Base-by-base conservation (phyloP, 129 eudicot species). In the Cynara cardunculus region DNA sequence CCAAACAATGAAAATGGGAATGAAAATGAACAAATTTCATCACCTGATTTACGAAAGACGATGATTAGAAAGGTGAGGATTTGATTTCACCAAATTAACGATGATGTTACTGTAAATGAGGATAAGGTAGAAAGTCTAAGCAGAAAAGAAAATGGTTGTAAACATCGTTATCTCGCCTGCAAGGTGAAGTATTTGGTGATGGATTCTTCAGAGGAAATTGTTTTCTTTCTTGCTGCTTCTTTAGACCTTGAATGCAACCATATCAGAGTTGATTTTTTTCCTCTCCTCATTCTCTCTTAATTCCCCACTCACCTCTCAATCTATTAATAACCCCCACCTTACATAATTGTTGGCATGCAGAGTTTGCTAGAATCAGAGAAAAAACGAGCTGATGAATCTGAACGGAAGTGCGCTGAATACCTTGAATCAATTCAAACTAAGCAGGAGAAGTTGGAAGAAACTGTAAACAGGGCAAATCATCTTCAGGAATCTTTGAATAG, bases 401-500 rank as follows among this genome's bases (percentile, higher is more conserved):
- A 92, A 85, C 87, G 84, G 84, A 94, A 87, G 80, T 85, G 85
- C 26, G 74, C 84, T n/a, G 97, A 89, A 82, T 89, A 90, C 69
- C 71, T 78, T 37, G 91, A 89, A 80, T 82, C 94, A 84, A 80
- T 87, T 84, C 94, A 95, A 83, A 88, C 73, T 76, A 95, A 89
- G 84, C 86, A 84, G 75, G 83, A 83, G 86, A 92, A 90, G 88
- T 82, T 95, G 77, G 97, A 92, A 71, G 97, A 92, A 86, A 90
- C 97, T 72, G 97, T 89, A 77, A 95, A 68, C 85, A 85, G 87
- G 84, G 88, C 87, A 71, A 87, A 85, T 72, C 91, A 87, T 71
- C 94, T 92, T 82, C 97, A 95, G 85, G 93, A 88, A 81, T 87
- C 96, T 72, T 75, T 91, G 80, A 86, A 72, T 86, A 94, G 97